Base-by-base conservation (phyloP, 2,329 filamentous ascomycete species). In the Penicillium nordicum region DNA sequence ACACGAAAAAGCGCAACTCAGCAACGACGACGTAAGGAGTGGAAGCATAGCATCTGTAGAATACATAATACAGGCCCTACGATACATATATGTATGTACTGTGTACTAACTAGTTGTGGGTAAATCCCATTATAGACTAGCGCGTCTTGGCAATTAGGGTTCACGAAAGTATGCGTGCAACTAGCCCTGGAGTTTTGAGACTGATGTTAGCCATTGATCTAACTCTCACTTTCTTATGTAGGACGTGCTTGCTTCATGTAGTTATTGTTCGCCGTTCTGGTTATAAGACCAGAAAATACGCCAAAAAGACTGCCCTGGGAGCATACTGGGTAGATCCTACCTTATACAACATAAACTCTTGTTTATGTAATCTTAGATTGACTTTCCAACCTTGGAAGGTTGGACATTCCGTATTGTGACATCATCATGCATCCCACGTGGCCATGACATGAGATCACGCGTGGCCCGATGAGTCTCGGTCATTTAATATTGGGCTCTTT, bases 381-480 rank as follows among this genome's bases (percentile, higher is more conserved):
- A 25, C 40, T n/a, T 18, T 18, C 18, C 18, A 18, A 18, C 18
- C 18, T 18, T 18, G 18, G 18, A 18, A 18, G 18, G 18, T 37
- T 45, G 12, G n/a, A 38, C n/a, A 23, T 45, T 16, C 14, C 14
- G 44, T 34, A 42, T 38, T 44, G 50, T 63, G 63, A 65, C 61
- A 62, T 61, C 61, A 63, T 52, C 40, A 41, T 56, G 46, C 59
- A 58, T 51, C 41, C 27, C 50, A 61, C 60, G 36, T 38, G 36
- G 36, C 8, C n/a, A 38, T 38, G 52, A 62, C 53, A 63, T 60
- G 60, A 59, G 55, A 63, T 63, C 62, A 58, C 46, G 50, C 42
- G 27, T 47, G 53, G 52, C 54, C 42, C 29, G 45, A 30, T 32
- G 23, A 30, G 4, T 14, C 41, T 47, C 23, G 25, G n/a, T 8